Evolutionary conservation across 2,329 filamentous ascomycete species (phyloP).

Genomic region (Talaromyces amestolkiae): DNA sequence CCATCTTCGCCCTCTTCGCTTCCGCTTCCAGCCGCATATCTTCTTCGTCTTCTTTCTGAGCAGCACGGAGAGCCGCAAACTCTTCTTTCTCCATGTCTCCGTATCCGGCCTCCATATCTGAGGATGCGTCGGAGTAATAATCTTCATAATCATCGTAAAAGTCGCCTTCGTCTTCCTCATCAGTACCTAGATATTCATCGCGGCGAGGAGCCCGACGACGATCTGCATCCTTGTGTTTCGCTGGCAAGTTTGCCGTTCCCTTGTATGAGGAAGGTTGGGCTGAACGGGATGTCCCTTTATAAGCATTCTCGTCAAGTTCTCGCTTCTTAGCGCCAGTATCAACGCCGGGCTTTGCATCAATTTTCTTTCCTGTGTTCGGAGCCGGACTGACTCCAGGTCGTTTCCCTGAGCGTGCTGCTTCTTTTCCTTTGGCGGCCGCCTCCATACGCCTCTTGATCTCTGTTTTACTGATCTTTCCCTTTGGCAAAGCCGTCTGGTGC

Average conservation of each 20-base stretch:
- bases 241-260: slow-evolving; percentile 42
- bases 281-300: slow-evolving; percentile 41
- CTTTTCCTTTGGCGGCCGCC: slow-evolving; percentile 42
- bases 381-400: slow-evolving; percentile 26
- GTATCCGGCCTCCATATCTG: slow-evolving; percentile 53
- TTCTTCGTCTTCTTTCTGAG: slow-evolving; percentile 48
- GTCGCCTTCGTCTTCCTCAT: slow-evolving; percentile 49
- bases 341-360: slow-evolving; percentile 24
- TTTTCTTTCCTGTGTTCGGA: slow-evolving; percentile 13
- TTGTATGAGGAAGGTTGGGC: slow-evolving; percentile 35
- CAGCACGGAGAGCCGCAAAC: slow-evolving; percentile 38
- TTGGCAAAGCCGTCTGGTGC: slow-evolving; percentile 51
- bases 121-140: slow-evolving; percentile 46
- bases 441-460: slow-evolving; percentile 51
- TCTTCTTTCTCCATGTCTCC: slow-evolving; percentile 49
- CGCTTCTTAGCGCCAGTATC: slow-evolving; percentile 30
- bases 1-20: slow-evolving; percentile 48
- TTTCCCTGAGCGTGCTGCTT: slow-evolving; percentile 30
- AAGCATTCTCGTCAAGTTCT: slow-evolving; percentile 33
- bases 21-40: slow-evolving; percentile 44
- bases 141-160: slow-evolving; percentile 41
- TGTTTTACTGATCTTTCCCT: slow-evolving; percentile 56
- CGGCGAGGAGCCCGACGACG: slow-evolving; percentile 29
- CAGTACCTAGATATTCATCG: slow-evolving; percentile 48
- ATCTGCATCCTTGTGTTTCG: slow-evolving; percentile 28